A percentile compares a stretch with the other conserved stretches of the same genome.
Conservation (phyloP, 768 basidiomycete genomes). For the Wakefieldia striispora region DNA sequence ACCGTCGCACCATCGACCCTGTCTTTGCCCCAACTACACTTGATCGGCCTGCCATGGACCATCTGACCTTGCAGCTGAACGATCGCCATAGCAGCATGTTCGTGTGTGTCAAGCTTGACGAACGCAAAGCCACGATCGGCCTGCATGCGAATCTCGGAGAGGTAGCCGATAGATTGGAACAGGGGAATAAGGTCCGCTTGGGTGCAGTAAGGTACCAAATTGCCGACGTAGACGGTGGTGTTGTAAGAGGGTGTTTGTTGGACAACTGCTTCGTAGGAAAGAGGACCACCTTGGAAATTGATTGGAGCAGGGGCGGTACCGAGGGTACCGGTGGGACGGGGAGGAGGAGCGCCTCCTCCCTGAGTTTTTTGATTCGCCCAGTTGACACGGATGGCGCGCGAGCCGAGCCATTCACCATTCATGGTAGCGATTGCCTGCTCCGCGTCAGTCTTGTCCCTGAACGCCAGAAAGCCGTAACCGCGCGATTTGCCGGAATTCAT, state of each 20-base stretch:
- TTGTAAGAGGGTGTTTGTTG: slow-evolving; percentile 93
- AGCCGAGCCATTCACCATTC: slow-evolving; percentile 99
- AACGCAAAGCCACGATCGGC: slow-evolving; percentile 98
- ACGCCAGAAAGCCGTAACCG: slow-evolving; percentile 97
- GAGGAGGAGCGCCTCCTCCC: slow-evolving; percentile 40
- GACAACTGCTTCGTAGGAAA: slow-evolving; percentile 92
- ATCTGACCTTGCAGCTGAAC: slow-evolving; percentile 95
- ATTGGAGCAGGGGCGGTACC: slow-evolving; percentile 82
- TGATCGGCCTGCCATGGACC: slow-evolving; percentile 96
- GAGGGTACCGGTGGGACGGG: slow-evolving; percentile 44
- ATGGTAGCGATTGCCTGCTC: slow-evolving; percentile 99
- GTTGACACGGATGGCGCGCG: slow-evolving; percentile 97
- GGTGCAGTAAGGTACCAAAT: slow-evolving; percentile 95
- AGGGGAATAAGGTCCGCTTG: slow-evolving; percentile 97
- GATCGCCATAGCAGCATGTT: slow-evolving; percentile 98
- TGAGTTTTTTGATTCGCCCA: slow-evolving; percentile 99
- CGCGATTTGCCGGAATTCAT: slow-evolving; percentile 99
- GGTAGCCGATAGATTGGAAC: slow-evolving; percentile 98
- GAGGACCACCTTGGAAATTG: slow-evolving; percentile 85
- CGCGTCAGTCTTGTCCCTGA: slow-evolving; percentile 98
- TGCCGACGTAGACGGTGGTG: slow-evolving; percentile 97
- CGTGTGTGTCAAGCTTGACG: slow-evolving; percentile 97
- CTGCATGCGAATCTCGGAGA: slow-evolving; percentile 99
- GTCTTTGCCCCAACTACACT: slow-evolving; percentile 99
- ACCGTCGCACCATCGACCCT: slow-evolving; percentile 69